These are phyloP conservation scores for Backusella liffmaniae DNA, from an alignment of 192 early-diverging fungal species.

Conservation along the genomic window DNA sequence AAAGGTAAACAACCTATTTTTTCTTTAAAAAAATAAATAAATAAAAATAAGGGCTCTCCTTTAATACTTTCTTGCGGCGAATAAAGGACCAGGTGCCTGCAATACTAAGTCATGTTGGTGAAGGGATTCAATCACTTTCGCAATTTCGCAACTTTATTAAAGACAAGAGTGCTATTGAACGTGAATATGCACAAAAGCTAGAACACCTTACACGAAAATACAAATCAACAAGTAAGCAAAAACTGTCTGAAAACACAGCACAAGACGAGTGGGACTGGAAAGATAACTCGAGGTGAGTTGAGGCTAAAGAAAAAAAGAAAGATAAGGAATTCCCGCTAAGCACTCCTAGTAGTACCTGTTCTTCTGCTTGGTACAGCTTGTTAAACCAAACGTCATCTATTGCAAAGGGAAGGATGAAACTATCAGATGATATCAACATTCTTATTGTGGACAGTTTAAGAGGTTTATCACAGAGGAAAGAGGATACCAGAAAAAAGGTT, in stretches of 20 bases:
- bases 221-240: constrained; percentile 38
- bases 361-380: constrained; percentile 58
- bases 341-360: constrained; percentile 43
- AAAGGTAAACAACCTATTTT: constrained; percentile 2
- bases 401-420: constrained; percentile 44
- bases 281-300: constrained; percentile 40
- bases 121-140: constrained; percentile 57
- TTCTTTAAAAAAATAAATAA: not conserved
- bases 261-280: constrained; percentile 35
- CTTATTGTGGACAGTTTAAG: constrained; percentile 58
- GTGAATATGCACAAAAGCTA: constrained; percentile 67
- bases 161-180: constrained; percentile 67
- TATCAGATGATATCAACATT: constrained; percentile 52
- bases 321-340: not conserved
- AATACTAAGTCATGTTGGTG: constrained; percentile 50
- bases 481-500: constrained; percentile 73
- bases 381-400: constrained; percentile 55
- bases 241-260: not conserved
- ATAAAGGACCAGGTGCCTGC: constrained; percentile 52
- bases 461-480: constrained; percentile 50
- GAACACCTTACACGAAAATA: constrained; percentile 64
- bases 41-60: not conserved
- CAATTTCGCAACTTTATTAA: constrained; percentile 72
- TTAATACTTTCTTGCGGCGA: not conserved
- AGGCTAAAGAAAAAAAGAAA: not conserved